Evolutionary conservation across 176 grass and related monocot species (phyloP).

Genomic region (Carex kokanica): DNA sequence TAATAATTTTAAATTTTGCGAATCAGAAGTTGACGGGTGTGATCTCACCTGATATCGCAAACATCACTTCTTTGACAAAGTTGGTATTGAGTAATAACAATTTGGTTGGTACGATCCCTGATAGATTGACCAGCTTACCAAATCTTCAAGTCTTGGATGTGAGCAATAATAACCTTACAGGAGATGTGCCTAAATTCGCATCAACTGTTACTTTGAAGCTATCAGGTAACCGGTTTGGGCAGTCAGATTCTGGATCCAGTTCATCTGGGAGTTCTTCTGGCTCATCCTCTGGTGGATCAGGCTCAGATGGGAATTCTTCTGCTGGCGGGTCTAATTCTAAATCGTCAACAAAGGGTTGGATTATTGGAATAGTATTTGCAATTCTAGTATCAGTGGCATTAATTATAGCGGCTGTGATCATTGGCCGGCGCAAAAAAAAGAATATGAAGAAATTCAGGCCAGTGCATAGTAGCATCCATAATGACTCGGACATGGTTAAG

Average conservation of each 20-base stretch:
- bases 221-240: slow-evolving; percentile 51
- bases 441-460: slow-evolving; percentile 48
- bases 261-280: slow-evolving; percentile 19
- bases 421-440: slow-evolving; percentile 41
- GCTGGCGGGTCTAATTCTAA: slow-evolving; percentile 18
- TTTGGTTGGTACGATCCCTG: slow-evolving; percentile 55
- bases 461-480: slow-evolving; percentile 37
- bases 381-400: slow-evolving; percentile 46
- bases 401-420: slow-evolving; percentile 26
- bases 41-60: slow-evolving; percentile 66
- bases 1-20: slow-evolving; percentile 45
- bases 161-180: slow-evolving; percentile 69
- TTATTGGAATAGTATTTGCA: slow-evolving; percentile 55
- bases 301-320: slow-evolving; percentile 24
- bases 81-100: slow-evolving; percentile 57
- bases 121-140: slow-evolving; percentile 43
- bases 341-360: slow-evolving; percentile 29
- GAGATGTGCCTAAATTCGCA: slow-evolving; percentile 58
- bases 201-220: slow-evolving; percentile 44
- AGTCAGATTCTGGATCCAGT: slow-evolving; percentile 35
- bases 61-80: slow-evolving; percentile 54
- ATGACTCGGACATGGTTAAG: slow-evolving; percentile 37
- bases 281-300: slow-evolving; percentile 23
- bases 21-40: slow-evolving; percentile 51
- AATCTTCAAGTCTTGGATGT: slow-evolving; percentile 53